Base-by-base conservation (phyloP, 352 stramenopile species). In the Aphanomyces euteiches region DNA sequence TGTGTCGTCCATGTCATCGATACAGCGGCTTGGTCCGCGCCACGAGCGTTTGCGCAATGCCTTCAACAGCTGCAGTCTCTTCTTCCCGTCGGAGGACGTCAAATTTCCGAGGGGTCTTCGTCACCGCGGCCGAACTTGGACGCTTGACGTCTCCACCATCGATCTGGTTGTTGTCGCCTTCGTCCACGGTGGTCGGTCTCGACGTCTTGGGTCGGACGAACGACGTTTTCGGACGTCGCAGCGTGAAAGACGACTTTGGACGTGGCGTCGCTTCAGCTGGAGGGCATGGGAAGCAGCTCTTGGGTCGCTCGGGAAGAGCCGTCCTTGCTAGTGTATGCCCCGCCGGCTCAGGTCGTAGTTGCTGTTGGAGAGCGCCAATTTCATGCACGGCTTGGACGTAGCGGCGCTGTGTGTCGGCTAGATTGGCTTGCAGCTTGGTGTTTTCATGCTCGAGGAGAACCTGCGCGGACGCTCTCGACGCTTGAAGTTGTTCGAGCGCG, bases 361-460 rank as follows among this genome's bases (percentile, higher is more conserved):
- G 28, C 75, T 85, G 1, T 84, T 83, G 79, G 0, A 85, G 8
- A 12, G 78, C 82, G 43, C 56, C 78, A 21, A 89, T 21, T 19
- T 88, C 84, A 3, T 56, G 64, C 5, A 70, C 54, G 0, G 67
- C 66, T 47, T 89, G 80, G 7, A 90, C 76, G 39, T 87, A 75
- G 28, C 73, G 72, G 7, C 37, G 19, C 5, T 70, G 36, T 21
- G 21, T 50, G 12, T 47, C 64, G 39, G 28, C 64, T 8, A 84
- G 65, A 10, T 88, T 82, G 10, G 78, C 66, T 64, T 84, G 77
- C 1, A 92, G 66, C 61, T 82, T 74, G 3, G 76, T 67, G 37
- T 81, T 73, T 41, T 92, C 83, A 39, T 76, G 78, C 5, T 73
- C 64, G 2, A 85, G 73, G 37, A 87, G 72, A 28, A 65, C 39